phyloP scores from a whole-genome alignment of 257 asterid species.

The Apocynum venetum region DNA sequence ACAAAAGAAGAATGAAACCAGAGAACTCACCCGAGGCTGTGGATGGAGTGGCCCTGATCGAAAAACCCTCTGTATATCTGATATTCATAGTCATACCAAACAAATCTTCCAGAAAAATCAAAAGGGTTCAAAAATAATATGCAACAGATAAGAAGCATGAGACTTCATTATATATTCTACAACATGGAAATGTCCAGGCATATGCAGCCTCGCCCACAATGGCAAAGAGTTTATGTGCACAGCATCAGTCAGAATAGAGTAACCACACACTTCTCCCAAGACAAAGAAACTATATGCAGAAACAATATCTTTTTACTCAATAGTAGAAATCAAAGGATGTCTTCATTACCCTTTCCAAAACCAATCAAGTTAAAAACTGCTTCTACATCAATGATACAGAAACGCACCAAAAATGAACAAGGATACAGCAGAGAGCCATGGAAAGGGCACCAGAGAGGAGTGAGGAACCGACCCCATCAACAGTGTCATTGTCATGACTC shows the following conservation, averaged over 20 bases:
- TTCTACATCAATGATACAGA: background rate
- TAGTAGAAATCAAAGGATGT: background rate
- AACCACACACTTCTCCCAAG: background rate
- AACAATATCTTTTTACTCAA: background rate
- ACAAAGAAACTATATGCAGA: background rate
- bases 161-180: background rate
- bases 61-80: constrained; percentile 81
- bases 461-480: constrained; percentile 60
- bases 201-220: background rate
- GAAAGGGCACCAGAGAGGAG: constrained; percentile 93
- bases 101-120: constrained; percentile 22
- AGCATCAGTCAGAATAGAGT: background rate
- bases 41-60: constrained; percentile 90
- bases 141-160: background rate
- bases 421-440: constrained; percentile 99
- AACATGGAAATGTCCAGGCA: background rate
- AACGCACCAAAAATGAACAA: background rate
- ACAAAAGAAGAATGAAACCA: background rate
- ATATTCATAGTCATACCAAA: constrained; percentile 37
- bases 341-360: background rate
- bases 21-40: constrained; percentile 75
- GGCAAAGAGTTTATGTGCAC: background rate
- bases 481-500: constrained; percentile 46
- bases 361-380: background rate
- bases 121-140: constrained; percentile 1